phyloP scores from a whole-genome alignment of 148 eudicot species.

The Rhododendron ferrugineum region DNA sequence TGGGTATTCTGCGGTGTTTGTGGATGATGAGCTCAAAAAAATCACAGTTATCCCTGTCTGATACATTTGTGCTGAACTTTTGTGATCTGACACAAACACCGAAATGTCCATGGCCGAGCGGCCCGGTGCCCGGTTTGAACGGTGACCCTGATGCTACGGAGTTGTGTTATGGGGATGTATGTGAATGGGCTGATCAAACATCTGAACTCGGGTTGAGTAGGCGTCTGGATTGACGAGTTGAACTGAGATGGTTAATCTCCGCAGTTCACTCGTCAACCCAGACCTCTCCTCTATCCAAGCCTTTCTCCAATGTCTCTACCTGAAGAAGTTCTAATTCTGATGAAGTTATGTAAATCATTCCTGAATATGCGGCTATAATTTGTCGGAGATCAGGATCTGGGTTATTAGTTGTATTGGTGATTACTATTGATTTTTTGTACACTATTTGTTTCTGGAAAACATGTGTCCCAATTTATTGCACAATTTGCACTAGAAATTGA shows the following conservation, averaged over 20 bases:
- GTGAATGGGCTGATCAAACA: constrained; percentile 49
- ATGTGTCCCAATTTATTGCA: neutral
- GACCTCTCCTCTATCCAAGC: no score
- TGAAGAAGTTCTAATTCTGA: neutral
- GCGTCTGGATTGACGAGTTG: constrained; percentile 24
- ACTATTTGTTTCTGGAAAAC: neutral
- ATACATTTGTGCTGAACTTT: constrained; percentile 25
- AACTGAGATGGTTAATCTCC: no score
- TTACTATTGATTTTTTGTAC: neutral
- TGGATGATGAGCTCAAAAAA: constrained; percentile 34
- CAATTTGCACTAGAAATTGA: neutral
- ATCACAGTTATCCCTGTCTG: constrained; percentile 66
- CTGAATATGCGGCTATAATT: neutral
- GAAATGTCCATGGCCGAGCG: constrained; percentile 42
- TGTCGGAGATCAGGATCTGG: neutral
- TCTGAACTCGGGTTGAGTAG: constrained; percentile 61
- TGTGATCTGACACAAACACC: constrained; percentile 13
- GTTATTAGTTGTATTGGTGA: neutral
- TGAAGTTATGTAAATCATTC: neutral
- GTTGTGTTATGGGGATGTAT: constrained; percentile 57
- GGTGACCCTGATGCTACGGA: constrained; percentile 35
- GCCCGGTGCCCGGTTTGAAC: neutral
- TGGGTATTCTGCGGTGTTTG: neutral
- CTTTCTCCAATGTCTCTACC: no score
- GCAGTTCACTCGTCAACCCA: no score